A percentile compares a stretch with the other conserved stretches of the same genome.
Conservation (phyloP, 2,329 filamentous ascomycete species). For the Sclerotinia spermophila region DNA sequence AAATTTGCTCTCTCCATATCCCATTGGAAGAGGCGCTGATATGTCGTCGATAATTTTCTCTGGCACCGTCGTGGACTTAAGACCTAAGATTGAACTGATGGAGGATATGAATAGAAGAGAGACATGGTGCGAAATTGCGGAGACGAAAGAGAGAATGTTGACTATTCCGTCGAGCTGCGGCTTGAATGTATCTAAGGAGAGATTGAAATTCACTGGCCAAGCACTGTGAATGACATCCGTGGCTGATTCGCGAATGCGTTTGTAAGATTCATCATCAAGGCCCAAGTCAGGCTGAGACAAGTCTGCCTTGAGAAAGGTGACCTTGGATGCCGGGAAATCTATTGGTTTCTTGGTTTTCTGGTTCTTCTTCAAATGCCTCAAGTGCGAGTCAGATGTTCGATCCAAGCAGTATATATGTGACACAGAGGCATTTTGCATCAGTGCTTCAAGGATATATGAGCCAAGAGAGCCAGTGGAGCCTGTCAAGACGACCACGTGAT, state of each 20-base stretch:
- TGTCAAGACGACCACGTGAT: conserved; percentile 40
- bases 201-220: conserved; percentile 42
- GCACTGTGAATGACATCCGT: conserved; percentile 27
- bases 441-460: conserved; percentile 43
- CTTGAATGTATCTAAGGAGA: conserved; percentile 37
- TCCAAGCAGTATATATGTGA: conserved; percentile 48
- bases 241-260: conserved; percentile 21
- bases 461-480: conserved; percentile 49
- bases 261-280: conserved; percentile 34
- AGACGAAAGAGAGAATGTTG: conserved; percentile 37
- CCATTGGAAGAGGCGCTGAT: conserved; percentile 24
- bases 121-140: conserved; percentile 6
- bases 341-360: not conserved
- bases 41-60: conserved; percentile 4
- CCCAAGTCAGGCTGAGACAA: conserved; percentile 46
- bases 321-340: conserved; percentile 31
- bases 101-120: conserved; percentile 34
- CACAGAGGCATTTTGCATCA: conserved; percentile 37
- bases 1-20: conserved; percentile 33
- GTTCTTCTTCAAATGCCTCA: conserved; percentile 22
- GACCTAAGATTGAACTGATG: conserved; percentile 24
- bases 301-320: conserved; percentile 49
- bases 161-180: conserved; percentile 39
- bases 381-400: conserved; percentile 31
- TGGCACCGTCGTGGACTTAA: conserved; percentile 23